Evolutionary conservation across 306 rosid species (phyloP).

Genomic region (Rubus parviflorus): DNA sequence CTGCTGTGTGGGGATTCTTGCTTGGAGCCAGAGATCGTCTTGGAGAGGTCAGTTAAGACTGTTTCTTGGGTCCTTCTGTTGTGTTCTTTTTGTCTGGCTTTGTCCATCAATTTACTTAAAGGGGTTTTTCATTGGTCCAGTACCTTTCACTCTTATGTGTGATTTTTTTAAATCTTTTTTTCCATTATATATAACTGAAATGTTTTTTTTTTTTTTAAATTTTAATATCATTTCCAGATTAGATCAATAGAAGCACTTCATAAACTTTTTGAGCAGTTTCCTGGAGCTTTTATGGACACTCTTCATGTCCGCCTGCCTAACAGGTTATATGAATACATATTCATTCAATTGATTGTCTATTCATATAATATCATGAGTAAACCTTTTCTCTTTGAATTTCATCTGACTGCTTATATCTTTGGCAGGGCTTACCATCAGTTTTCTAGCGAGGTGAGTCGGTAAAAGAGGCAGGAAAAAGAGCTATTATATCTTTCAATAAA

Average conservation of each 20-base stretch:
- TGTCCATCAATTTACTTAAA: not conserved
- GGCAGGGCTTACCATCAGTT: constrained; percentile 56
- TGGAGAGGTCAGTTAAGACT: constrained; percentile 70
- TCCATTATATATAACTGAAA: constrained; percentile 2
- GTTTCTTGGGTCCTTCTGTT: not conserved
- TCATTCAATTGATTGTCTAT: not conserved
- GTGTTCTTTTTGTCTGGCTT: not conserved
- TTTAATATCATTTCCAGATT: constrained; percentile 56
- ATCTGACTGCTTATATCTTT: constrained; percentile 23
- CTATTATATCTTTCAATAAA: not conserved
- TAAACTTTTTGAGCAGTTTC: constrained; percentile 85
- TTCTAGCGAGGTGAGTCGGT: constrained; percentile 55
- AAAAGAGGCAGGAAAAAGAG: not conserved
- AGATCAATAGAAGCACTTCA: constrained; percentile 89
- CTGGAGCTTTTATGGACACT: constrained; percentile 76
- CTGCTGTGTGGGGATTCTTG: constrained; percentile 83
- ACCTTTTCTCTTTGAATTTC: constrained; percentile 5
- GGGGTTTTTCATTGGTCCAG: not conserved
- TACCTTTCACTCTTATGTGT: not conserved
- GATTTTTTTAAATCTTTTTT: constrained; percentile 8
- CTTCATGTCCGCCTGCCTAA: constrained; percentile 60
- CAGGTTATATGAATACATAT: constrained; percentile 42
- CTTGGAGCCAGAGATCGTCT: constrained; percentile 91
- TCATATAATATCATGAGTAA: not conserved
- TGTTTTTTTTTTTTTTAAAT: not conserved